These are phyloP conservation scores for Wickerhamiella azymoides DNA, from an alignment of 805 yeast species.

Conservation along the genomic window DNA sequence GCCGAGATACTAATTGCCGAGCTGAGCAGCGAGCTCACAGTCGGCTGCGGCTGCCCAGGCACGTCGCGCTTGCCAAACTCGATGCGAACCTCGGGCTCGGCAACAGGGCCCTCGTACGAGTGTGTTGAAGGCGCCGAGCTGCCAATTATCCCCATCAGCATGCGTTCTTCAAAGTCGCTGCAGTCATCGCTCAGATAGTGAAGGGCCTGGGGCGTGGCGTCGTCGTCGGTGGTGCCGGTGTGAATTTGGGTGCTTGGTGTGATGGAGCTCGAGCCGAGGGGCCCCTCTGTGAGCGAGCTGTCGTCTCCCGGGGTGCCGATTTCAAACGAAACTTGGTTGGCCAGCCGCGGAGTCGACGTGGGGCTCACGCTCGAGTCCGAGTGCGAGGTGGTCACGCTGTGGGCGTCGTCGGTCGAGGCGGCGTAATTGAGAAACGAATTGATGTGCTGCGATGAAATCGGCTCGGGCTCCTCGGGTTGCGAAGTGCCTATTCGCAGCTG, in stretches of 20 bases:
- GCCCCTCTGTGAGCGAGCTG: background rate
- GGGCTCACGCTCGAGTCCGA: constrained; percentile 8
- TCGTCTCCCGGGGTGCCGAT: constrained; percentile 1
- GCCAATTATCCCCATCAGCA: constrained; percentile 24
- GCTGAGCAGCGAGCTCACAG: constrained; percentile 1
- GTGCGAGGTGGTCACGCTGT: constrained; percentile 4
- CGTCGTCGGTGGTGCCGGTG: background rate
- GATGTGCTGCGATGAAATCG: background rate
- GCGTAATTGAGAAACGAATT: constrained; percentile 2
- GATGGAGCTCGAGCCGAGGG: background rate
- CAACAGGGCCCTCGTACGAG: constrained; percentile 11
- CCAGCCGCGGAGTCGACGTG: background rate
- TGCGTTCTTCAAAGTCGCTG: constrained; percentile 30
- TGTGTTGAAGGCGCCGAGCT: constrained; percentile 13
- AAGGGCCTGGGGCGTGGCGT: constrained; percentile 17
- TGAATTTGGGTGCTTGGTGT: background rate
- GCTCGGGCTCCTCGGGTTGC: background rate
- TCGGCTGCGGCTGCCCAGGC: background rate
- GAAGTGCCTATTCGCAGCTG: constrained; percentile 19
- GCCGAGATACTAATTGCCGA: background rate
- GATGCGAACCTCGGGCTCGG: constrained; percentile 7
- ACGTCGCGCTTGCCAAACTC: constrained; percentile 1
- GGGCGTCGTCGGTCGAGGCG: constrained; percentile 1
- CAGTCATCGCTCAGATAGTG: constrained; percentile 31
- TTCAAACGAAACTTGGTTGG: background rate